Evolutionary conservation across 192 early-diverging fungal species (phyloP), one percentile per base, ranked within the genome.

Genomic region (Dissophora globulifera): DNA sequence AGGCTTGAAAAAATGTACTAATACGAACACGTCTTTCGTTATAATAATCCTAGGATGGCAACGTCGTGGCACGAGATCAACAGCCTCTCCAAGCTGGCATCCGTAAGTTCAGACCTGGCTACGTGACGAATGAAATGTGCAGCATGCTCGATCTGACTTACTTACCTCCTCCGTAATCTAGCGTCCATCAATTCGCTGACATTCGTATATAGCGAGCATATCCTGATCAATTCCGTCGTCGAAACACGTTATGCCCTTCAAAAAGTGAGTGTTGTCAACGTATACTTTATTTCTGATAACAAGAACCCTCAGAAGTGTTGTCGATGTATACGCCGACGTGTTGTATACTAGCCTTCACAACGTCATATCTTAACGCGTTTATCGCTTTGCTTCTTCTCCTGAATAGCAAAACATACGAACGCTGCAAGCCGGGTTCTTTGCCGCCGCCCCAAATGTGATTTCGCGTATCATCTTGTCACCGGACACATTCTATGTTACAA

Each of bases 111-210:
- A 35, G 15, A 2, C 43, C 4, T 17, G 10, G 43, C 4, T 10
- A 9, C 17, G 10, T 4, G 43, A 45, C 17, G 16, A 17, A 6
- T 45, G 5, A 45, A 45, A 9, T n/a, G n/a, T n/a, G n/a, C n/a
- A n/a, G n/a, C n/a, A n/a, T n/a, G 12, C 9, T 12, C n/a, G 15
- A 45, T 45, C 43, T 45, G 43, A 13, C 8, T 40, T 40, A n/a
- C 38, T n/a, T 4, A 45, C 17, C 43, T 4, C n/a, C 16, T 49
- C 1, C n/a, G 15, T 23, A 15, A 17, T 22, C 5, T 50, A 76
- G 72, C 72, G 17, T 76, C 72, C 8, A 43, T 76, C 58, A 76
- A 76, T 13, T 56, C 58, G 8, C 20, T 76, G 23, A 76, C 72
- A 4, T 66, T 76, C 47, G 45, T 57, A 1, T 76, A 76, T 58